Conservation (phyloP, 2,329 filamentous ascomycete species). For the Pseudopithomyces chartarum region DNA sequence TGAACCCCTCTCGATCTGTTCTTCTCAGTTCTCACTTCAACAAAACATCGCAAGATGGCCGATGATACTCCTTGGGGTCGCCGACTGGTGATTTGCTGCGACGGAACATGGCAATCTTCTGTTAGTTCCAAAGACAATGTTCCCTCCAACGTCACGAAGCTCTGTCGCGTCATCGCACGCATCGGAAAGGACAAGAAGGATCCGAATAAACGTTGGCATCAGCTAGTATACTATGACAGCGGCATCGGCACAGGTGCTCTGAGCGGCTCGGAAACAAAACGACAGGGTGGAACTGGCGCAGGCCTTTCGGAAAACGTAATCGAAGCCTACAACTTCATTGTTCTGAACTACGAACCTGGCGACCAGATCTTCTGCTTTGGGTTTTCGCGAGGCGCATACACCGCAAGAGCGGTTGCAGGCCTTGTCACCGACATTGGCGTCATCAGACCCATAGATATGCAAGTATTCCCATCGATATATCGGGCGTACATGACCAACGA, state of each 20-base stretch:
- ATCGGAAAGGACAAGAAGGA: conserved; percentile 32
- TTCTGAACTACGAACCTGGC: conserved; percentile 55
- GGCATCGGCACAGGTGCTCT: conserved; percentile 42
- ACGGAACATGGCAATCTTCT: conserved; percentile 45
- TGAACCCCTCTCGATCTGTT: neutral
- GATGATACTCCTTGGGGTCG: conserved; percentile 34
- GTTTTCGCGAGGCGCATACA: conserved; percentile 54
- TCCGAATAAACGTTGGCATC: conserved; percentile 35
- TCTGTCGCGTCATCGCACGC: conserved; percentile 38
- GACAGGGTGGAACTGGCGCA: conserved; percentile 49
- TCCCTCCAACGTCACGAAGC: conserved; percentile 43
- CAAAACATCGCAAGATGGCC: conserved; percentile 13
- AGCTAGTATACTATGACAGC: conserved; percentile 44
- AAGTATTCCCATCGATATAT: conserved; percentile 52
- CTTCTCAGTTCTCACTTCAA: neutral
- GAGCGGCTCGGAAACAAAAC: conserved; percentile 25
- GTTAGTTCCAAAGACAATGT: conserved; percentile 36
- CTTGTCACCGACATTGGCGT: conserved; percentile 54
- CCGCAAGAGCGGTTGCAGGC: conserved; percentile 49
- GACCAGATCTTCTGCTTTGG: conserved; percentile 55
- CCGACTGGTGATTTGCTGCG: conserved; percentile 43
- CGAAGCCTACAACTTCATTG: conserved; percentile 57
- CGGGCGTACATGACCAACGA: conserved; percentile 41
- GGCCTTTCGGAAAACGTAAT: conserved; percentile 55
- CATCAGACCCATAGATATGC: conserved; percentile 50